Evolutionary conservation across 148 eudicot species (phyloP), one percentile per base, ranked within the genome.

Genomic region (Dysphania ambrosioides): DNA sequence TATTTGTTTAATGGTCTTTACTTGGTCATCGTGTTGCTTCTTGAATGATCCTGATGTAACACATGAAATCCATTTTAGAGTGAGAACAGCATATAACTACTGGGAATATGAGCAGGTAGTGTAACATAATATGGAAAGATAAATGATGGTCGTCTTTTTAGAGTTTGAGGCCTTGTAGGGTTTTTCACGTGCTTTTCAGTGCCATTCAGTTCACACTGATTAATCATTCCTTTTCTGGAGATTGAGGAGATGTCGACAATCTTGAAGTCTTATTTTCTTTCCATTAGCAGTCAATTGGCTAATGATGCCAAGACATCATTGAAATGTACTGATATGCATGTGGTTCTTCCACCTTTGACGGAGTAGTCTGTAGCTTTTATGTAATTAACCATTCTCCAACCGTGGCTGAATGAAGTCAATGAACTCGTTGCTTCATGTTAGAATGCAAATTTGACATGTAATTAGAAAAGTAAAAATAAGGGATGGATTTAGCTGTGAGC

Each of bases 1-100:
- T 24, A 40, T 73, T 41, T 72, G 41, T 71, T 66, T 71, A 76
- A 58, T 79, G 19, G 51, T 58, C 72, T 47, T 78, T 60, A 29
- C 23, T 32, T 47, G 53, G 40, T 79, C 10, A 35, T 13, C 56
- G 55, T 47, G 60, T 23, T 70, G 32, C n/a, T 36, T 56, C 56
- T 70, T 75, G 65, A 30, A 44, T 56, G 41, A 64, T 34, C 69
- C 19, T 49, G 34, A 49, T 61, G n/a, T 16, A 44, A 13, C 49
- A 13, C 60, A 15, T 32, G 19, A 21, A 26, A 53, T 57, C 11
- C 24, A 8, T 51, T 40, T 56, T 4, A 64, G 47, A 15, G 71
- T 40, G 71, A 27, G 15, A 18, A 9, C 15, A 67, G 8, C 40
- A 15, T 24, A 31, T 3, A 18, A 66, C 12, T 35, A 13, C 10